Evolutionary conservation across 1,284 basidiomycete species (phyloP), one percentile per base, ranked within the genome.

Genomic region (Tylopilus sp.): DNA sequence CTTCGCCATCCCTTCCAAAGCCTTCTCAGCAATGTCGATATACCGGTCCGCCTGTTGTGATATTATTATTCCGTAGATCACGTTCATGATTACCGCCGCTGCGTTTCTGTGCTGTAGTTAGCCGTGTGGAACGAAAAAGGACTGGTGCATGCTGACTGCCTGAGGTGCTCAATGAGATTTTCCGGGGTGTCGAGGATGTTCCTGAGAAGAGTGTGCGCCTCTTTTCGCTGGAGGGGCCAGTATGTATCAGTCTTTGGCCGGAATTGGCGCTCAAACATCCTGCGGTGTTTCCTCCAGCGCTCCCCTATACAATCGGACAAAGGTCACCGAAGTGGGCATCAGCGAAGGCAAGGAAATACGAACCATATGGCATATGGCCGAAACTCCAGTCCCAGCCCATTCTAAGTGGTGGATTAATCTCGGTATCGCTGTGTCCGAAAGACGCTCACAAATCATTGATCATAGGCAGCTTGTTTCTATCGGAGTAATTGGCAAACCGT

Each of bases 331-430:
- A 33, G 9, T 13, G 10, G 15, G 16, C 4, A n/a, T 8, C 29
- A 2, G 7, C 10, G 19, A 13, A 50, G 13, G 18, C 11, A 4
- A 51, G 34, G 18, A 42, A 41, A 49, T 18, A 56, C 61, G 15
- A 35, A 71, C 71, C 76, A 34, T 79, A 79, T 5, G 65, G 72
- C 75, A 78, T 78, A 48, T 78, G 73, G 0, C 69, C 73, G 40
- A 79, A 74, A 40, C 73, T 74, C 68, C 74, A 78, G 18, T 74
- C 70, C 74, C 74, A 78, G 3, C 75, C 78, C 70, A 76, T 74
- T 30, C 75, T 77, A 42, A 25, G 38, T 3, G 12, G 29, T 7
- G 28, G 5, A 29, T 65, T 23, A 55, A 9, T 11, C 6, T 11
- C 15, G 2, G 10, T 11, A 41, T 34, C n/a, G 1, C 3, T 3